Evolutionary conservation across 2,329 filamentous ascomycete genomes (phyloP).

Genomic region (Colletotrichum tropicicola): DNA sequence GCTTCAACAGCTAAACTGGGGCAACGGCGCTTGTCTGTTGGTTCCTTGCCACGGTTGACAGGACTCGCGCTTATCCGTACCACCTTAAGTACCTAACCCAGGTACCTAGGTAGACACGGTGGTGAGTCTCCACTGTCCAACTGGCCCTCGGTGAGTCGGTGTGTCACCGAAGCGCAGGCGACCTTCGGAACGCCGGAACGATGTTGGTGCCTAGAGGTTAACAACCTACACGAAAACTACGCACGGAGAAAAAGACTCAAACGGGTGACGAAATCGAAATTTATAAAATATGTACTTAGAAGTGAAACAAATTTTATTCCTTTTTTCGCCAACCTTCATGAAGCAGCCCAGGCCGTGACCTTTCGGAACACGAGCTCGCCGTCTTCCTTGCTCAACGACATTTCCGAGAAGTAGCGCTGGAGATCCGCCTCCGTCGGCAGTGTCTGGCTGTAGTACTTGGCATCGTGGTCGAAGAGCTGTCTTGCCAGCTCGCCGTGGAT

Average conservation of each 20-base stretch:
- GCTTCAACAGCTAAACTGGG: too few relatives aligned
- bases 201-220: too few relatives aligned
- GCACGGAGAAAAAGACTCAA: neutral
- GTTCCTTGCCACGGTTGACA: too few relatives aligned
- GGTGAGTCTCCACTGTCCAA: too few relatives aligned
- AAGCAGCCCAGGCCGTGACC: slow-evolving; percentile 1
- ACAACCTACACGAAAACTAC: neutral
- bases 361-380: slow-evolving; percentile 3
- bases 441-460: slow-evolving; percentile 14
- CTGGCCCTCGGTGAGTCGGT: too few relatives aligned
- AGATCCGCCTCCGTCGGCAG: slow-evolving; percentile 12
- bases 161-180: too few relatives aligned
- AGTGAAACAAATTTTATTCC: neutral
- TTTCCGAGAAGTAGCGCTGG: slow-evolving; percentile 17
- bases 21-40: too few relatives aligned
- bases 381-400: slow-evolving; percentile 13
- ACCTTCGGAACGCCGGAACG: too few relatives aligned
- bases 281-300: neutral
- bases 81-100: too few relatives aligned
- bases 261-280: neutral
- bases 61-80: too few relatives aligned
- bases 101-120: neutral
- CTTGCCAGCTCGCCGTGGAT: slow-evolving; percentile 22
- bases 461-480: slow-evolving; percentile 16
- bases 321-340: neutral